Evolutionary conservation across 345 rosid genomes (phyloP).

Genomic region (Eucalyptus rudis): DNA sequence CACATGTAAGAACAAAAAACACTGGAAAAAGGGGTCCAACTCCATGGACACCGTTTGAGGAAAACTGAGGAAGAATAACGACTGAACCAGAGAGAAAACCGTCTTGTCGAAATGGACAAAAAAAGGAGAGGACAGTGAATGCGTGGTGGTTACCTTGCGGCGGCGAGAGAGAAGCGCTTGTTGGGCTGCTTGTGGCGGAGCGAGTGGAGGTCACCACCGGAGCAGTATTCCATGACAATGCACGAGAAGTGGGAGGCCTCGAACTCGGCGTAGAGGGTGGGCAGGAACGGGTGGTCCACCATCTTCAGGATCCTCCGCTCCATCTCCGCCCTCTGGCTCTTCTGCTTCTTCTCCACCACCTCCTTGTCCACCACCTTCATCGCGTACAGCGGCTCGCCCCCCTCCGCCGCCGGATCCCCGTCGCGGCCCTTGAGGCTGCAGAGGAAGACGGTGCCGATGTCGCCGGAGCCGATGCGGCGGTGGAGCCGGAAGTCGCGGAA

Average conservation of each 20-base stretch:
- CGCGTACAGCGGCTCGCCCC: slow-evolving; percentile 20
- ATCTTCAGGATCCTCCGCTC: slow-evolving; percentile 73
- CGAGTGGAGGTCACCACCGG: slow-evolving; percentile 88
- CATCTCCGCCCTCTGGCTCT: slow-evolving; percentile 68
- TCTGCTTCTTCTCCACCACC: slow-evolving; percentile 55
- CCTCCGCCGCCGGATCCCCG: slow-evolving; percentile 3
- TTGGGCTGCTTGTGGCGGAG: slow-evolving; percentile 56
- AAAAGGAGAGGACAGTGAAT: background rate
- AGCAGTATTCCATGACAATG: slow-evolving; percentile 90
- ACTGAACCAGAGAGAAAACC: background rate
- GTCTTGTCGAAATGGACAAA: background rate
- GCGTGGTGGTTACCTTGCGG: slow-evolving; percentile 43
- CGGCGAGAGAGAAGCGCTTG: slow-evolving; percentile 49
- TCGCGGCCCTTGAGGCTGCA: slow-evolving; percentile 29
- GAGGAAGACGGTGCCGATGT: slow-evolving; percentile 81
- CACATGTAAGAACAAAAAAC: background rate
- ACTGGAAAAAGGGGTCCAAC: background rate
- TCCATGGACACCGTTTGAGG: background rate
- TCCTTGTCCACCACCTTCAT: slow-evolving; percentile 94
- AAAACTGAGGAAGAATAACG: background rate
- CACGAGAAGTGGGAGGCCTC: slow-evolving; percentile 84
- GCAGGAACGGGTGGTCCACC: slow-evolving; percentile 92
- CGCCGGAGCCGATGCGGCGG: slow-evolving; percentile 79
- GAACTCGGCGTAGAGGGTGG: slow-evolving; percentile 77
- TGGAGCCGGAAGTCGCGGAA: slow-evolving; percentile 68